Conservation (phyloP, 257 asterid genomes). For the Haberlea rhodopensis region DNA sequence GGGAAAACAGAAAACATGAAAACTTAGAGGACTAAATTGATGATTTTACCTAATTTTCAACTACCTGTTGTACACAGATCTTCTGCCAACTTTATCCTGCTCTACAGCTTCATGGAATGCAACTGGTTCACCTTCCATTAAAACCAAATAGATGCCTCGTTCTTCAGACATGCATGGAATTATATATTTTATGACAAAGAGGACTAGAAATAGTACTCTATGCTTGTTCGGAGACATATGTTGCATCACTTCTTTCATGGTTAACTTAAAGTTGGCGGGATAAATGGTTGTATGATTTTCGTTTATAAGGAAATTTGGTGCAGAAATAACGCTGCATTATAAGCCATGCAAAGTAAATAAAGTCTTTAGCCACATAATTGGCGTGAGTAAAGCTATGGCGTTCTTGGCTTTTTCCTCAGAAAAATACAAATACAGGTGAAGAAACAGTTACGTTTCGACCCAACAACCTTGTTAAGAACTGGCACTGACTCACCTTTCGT, state of each 20-base stretch:
- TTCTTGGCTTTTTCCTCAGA: conserved; percentile 19
- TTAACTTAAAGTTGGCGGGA: not conserved
- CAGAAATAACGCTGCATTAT: conserved; percentile 17
- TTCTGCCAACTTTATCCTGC: conserved; percentile 25
- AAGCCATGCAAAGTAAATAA: conserved; percentile 28
- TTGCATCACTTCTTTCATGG: conserved; percentile 21
- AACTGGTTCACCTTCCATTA: conserved; percentile 68
- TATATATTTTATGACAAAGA: conserved; percentile 22
- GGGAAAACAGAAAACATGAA: too few relatives aligned
- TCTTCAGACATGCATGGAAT: conserved; percentile 46
- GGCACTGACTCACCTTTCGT: not conserved
- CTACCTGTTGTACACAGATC: conserved; percentile 38
- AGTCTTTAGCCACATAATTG: conserved; percentile 28
- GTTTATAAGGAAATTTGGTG: conserved; percentile 19
- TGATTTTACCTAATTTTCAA: too few relatives aligned
- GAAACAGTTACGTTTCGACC: conserved; percentile 26
- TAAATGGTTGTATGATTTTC: not conserved
- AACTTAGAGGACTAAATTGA: too few relatives aligned
- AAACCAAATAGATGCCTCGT: conserved; percentile 50
- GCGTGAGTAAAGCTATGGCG: conserved; percentile 39
- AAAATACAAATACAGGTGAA: conserved; percentile 25
- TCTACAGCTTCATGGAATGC: conserved; percentile 49
- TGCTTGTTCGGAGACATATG: not conserved
- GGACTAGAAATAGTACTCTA: conserved; percentile 15
- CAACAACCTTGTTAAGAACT: conserved; percentile 1